Evolutionary conservation across 164 flowering plant species (phyloP).

Genomic region (Euptelea pleiosperma): DNA sequence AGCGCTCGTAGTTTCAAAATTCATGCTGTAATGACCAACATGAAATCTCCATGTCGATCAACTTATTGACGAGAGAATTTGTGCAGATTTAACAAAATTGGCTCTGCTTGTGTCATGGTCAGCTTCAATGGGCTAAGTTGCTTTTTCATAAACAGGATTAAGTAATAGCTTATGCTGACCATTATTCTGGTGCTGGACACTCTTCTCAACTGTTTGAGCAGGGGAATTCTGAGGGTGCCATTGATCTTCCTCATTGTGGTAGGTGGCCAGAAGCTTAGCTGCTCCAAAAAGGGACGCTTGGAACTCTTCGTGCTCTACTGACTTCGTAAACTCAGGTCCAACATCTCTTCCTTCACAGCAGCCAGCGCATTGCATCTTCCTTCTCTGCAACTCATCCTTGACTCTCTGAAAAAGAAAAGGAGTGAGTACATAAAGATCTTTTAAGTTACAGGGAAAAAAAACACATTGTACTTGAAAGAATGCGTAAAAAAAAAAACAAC

Average conservation of each 20-base stretch:
- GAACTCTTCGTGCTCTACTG: conserved; percentile 55
- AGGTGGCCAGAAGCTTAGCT: conserved; percentile 26
- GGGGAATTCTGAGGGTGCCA: conserved; percentile 22
- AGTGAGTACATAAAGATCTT: background rate
- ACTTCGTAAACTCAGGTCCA: conserved; percentile 30
- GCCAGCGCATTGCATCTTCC: conserved; percentile 32
- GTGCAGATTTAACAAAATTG: background rate
- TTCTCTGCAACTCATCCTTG: conserved; percentile 56
- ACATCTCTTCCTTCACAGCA: conserved; percentile 21
- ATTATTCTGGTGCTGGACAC: conserved; percentile 16
- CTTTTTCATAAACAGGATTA: conserved; percentile 30
- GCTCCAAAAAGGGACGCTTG: conserved; percentile 43
- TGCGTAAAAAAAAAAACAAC: no score
- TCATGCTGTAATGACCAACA: no score
- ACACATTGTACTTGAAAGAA: no score
- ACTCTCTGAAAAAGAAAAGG: conserved; percentile 44
- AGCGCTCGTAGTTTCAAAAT: no score
- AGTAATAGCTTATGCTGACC: conserved; percentile 26
- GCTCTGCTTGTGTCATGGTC: conserved; percentile 1
- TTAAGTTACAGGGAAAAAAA: no score
- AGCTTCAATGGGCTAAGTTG: conserved; percentile 30
- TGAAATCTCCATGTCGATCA: no score
- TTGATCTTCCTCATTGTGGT: conserved; percentile 22
- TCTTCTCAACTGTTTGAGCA: conserved; percentile 19
- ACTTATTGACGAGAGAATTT: conserved; percentile 6